These are phyloP conservation scores for Fusarium sp. DNA, from an alignment of 2,329 filamentous ascomycete genomes.

Conservation along the genomic window DNA sequence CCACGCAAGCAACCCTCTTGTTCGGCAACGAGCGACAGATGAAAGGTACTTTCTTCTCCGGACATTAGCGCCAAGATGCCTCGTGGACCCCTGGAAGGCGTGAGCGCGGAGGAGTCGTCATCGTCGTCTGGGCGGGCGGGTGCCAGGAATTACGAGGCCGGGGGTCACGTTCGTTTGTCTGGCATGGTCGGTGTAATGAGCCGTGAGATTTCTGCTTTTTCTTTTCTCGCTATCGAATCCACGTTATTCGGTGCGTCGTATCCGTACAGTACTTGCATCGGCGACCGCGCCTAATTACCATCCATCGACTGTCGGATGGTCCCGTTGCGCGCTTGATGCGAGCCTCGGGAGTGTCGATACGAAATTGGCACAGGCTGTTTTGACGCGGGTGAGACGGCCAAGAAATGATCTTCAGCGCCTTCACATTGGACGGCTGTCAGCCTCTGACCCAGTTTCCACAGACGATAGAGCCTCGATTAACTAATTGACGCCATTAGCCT, in stretches of 20 bases:
- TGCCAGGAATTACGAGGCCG: constrained; percentile 6
- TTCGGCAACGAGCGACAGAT: constrained; percentile 27
- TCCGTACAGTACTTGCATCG: not conserved
- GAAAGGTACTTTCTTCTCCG: constrained; percentile 14
- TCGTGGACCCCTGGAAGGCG: constrained; percentile 33
- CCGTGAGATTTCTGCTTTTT: not conserved
- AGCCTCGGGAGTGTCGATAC: not conserved
- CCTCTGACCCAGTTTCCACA: constrained; percentile 28
- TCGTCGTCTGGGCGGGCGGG: constrained; percentile 9
- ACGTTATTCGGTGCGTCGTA: not conserved
- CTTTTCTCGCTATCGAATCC: not conserved
- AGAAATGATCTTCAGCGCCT: constrained; percentile 28
- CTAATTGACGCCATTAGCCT: constrained; percentile 14
- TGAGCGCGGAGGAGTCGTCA: constrained; percentile 22
- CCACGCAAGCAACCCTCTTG: constrained; percentile 32
- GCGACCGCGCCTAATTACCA: not conserved
- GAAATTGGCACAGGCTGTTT: constrained; percentile 22
- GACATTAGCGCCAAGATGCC: constrained; percentile 39
- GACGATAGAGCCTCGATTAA: constrained; percentile 7
- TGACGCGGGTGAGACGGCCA: constrained; percentile 23
- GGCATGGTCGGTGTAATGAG: not conserved
- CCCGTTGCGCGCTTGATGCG: not conserved
- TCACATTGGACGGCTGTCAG: constrained; percentile 32
- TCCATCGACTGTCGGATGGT: not conserved
- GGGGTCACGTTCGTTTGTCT: not conserved